phyloP scores from a whole-genome alignment of 1,284 basidiomycete species.

The Blastosporella zonata region DNA sequence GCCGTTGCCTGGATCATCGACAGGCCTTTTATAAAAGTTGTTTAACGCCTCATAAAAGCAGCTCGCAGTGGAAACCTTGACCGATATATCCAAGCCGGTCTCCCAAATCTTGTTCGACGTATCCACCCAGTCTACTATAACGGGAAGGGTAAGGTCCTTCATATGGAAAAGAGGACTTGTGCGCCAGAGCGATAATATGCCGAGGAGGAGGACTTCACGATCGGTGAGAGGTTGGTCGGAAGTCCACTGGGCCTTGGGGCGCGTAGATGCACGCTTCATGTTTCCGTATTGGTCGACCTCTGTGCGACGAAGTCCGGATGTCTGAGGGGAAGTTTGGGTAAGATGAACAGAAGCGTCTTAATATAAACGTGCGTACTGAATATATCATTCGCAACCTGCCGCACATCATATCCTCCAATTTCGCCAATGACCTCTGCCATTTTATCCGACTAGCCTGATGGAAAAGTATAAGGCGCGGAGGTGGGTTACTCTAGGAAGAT shows the following conservation, averaged over 20 bases:
- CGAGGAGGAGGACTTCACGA: constrained; percentile 62
- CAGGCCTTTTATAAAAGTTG: constrained; percentile 39
- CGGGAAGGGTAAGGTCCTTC: constrained; percentile 27
- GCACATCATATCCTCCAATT: constrained; percentile 43
- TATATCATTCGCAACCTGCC: constrained; percentile 54
- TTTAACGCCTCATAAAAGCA: constrained; percentile 47
- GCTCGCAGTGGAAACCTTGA: constrained; percentile 53
- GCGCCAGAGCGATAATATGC: constrained; percentile 67
- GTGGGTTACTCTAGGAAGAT: constrained; percentile 22
- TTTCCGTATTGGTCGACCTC: constrained; percentile 60
- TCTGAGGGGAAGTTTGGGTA: constrained; percentile 33
- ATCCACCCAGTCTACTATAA: constrained; percentile 45
- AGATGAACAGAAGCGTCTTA: background rate
- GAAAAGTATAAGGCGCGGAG: constrained; percentile 9
- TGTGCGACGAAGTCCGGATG: constrained; percentile 43
- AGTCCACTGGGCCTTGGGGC: constrained; percentile 58
- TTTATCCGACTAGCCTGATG: constrained; percentile 50
- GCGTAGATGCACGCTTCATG: constrained; percentile 47
- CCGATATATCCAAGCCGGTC: constrained; percentile 54
- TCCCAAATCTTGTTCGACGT: constrained; percentile 55
- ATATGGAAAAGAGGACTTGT: constrained; percentile 52
- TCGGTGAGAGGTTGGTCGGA: constrained; percentile 59
- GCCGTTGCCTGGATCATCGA: constrained; percentile 36
- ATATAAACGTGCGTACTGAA: constrained; percentile 37
- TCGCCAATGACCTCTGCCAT: constrained; percentile 54